These are phyloP conservation scores for Ceratobasidium sp. DNA, from an alignment of 1,284 basidiomycete species.

Conservation along the genomic window DNA sequence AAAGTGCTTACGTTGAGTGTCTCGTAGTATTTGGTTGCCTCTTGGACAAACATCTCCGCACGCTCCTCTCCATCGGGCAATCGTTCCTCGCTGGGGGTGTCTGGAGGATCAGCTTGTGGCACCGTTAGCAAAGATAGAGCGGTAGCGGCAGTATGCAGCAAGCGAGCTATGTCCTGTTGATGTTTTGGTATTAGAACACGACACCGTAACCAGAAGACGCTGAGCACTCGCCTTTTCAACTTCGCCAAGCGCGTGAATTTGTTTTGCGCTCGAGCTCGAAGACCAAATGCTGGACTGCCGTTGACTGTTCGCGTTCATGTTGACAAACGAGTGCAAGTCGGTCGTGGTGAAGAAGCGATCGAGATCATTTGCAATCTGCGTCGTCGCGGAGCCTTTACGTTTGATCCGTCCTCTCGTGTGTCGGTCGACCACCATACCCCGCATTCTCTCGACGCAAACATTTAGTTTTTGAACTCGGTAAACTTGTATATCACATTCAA, in stretches of 20 bases:
- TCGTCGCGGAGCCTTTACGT: not conserved
- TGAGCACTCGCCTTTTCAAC: constrained; percentile 72
- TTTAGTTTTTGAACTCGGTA: not conserved
- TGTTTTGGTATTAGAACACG: not conserved
- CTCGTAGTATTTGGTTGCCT: constrained; percentile 83
- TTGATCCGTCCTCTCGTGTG: not conserved
- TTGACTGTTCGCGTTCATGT: constrained; percentile 27
- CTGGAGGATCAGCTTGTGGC: constrained; percentile 73
- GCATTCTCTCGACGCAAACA: not conserved
- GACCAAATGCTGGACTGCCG: constrained; percentile 41
- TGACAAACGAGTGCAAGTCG: not conserved
- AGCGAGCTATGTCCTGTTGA: constrained; percentile 71
- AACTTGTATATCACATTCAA: not conserved
- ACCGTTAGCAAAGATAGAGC: constrained; percentile 77
- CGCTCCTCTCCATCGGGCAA: constrained; percentile 76
- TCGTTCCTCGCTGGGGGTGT: constrained; percentile 53
- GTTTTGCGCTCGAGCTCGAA: constrained; percentile 61
- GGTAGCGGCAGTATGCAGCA: constrained; percentile 74
- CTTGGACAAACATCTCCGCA: constrained; percentile 80
- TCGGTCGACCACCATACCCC: not conserved
- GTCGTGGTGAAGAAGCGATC: not conserved
- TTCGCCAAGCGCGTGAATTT: constrained; percentile 79
- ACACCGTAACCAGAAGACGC: not conserved
- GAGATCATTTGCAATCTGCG: not conserved
- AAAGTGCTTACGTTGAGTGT: constrained; percentile 68